Conservation (phyloP, 768 basidiomycete species). For the Kwoniella shandongensis region DNA sequence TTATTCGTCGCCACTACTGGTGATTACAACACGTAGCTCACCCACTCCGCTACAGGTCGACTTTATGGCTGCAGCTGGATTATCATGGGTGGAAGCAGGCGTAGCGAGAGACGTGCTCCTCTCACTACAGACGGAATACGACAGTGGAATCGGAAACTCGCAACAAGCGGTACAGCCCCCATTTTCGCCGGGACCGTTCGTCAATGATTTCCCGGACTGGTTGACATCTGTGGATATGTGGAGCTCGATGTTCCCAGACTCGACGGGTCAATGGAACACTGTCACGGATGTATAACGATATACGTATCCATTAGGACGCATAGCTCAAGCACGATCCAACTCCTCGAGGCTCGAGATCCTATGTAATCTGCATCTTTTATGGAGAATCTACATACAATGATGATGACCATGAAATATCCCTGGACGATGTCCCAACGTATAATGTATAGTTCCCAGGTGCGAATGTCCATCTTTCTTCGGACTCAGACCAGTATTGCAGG, state of each 20-base stretch:
- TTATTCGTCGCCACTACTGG: background rate
- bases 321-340: too few relatives aligned
- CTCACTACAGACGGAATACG: slow-evolving; percentile 19
- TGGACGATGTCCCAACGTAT: too few relatives aligned
- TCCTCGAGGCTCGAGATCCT: too few relatives aligned
- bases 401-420: too few relatives aligned
- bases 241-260: slow-evolving; percentile 14
- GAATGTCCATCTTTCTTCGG: too few relatives aligned
- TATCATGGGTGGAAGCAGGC: slow-evolving; percentile 22
- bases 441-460: too few relatives aligned
- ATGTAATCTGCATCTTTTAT: too few relatives aligned
- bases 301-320: too few relatives aligned
- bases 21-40: background rate
- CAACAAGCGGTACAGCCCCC: background rate
- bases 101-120: slow-evolving; percentile 20
- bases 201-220: slow-evolving; percentile 8
- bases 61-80: slow-evolving; percentile 11
- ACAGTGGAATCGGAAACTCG: background rate
- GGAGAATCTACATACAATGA: too few relatives aligned
- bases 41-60: slow-evolving; percentile 17
- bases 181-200: slow-evolving; percentile 1
- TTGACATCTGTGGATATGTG: slow-evolving; percentile 4
- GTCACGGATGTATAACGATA: too few relatives aligned
- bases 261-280: too few relatives aligned
- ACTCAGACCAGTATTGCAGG: too few relatives aligned